Base-by-base conservation (phyloP, 2,329 filamentous ascomycete species). In the Ustilaginoidea virens region DNA sequence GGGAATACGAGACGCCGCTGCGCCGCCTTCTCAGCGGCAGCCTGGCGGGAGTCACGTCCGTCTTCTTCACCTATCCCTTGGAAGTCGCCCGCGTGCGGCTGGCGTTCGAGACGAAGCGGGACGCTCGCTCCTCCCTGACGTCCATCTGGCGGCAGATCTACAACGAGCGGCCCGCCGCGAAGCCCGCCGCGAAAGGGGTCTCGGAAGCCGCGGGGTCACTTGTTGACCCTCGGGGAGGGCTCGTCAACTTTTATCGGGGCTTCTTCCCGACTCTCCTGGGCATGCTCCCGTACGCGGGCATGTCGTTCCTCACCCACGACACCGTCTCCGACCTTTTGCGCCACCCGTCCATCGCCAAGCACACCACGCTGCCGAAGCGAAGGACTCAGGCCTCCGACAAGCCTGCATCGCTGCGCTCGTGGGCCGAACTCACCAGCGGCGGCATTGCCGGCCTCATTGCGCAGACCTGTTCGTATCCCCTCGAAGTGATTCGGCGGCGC, bases 201-300 rank as follows among this genome's bases (percentile, higher is more conserved):
- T 49, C 34, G 36, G 52, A 37, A 22, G 36, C 45, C 1, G 33
- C 49, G 9, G 28, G 40, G 3, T 30, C 41, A 2, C 33, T 43
- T 5, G 53, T 56, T 2, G 46, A 61, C 5, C 76, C 80, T 1
- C 63, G 61, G 16, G 66, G 65, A 8, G 87, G 87, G 4, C 50
- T 96, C 1, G 55, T 72, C 32, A 98, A 98, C 53, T 98, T 98
- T 52, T 98, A 94, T 55, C 74, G 90, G 27, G 90, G 90, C 28
- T 98, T 98, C 52, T 72, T 74, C 0, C 81, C 87, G 0, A 96
- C 90, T 0, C 55, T 98, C 5, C 63, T 92, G 35, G 90, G 90
- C 42, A 98, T 98, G 87, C 61, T 98, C 1, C 90, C 90, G 0
- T 98, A 98, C 47, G 90, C 90, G 1, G 90, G 90, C 43, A 77